Evolutionary conservation across 495 filamentous ascomycete genomes (phyloP).

Genomic region (Barbatosphaeria neglecta): DNA sequence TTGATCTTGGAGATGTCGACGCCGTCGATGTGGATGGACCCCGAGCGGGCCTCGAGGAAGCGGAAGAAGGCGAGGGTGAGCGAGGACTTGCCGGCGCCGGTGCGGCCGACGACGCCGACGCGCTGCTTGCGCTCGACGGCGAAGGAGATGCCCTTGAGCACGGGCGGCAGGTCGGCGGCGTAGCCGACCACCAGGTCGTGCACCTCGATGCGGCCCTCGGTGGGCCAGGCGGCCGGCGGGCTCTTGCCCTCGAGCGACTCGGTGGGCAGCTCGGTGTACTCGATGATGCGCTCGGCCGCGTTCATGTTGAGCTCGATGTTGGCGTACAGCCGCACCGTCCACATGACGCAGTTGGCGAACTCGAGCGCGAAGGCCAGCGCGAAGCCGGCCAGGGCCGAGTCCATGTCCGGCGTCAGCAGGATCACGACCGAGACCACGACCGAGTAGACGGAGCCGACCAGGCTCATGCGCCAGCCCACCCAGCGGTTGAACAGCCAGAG

Average conservation of each 20-base stretch:
- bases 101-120: constrained; percentile 74
- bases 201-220: constrained; percentile 63
- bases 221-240: constrained; percentile 71
- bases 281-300: constrained; percentile 67
- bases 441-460: constrained; percentile 61
- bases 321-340: constrained; percentile 49
- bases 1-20: constrained; percentile 65
- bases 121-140: constrained; percentile 59
- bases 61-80: constrained; percentile 75
- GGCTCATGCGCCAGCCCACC: constrained; percentile 59
- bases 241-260: constrained; percentile 50
- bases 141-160: constrained; percentile 66
- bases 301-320: constrained; percentile 75
- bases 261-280: constrained; percentile 62
- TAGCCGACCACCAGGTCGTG: constrained; percentile 63
- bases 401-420: constrained; percentile 49
- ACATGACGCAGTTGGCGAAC: constrained; percentile 41
- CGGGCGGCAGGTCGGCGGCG: constrained; percentile 61
- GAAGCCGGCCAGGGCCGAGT: constrained; percentile 70
- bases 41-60: constrained; percentile 62
- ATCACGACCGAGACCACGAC: constrained; percentile 52
- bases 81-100: constrained; percentile 79
- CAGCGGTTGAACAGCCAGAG: constrained; percentile 63
- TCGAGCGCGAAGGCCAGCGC: constrained; percentile 51
- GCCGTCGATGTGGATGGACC: constrained; percentile 63